Evolutionary conservation across 306 rosid genomes (phyloP).

Genomic region (Parietaria judaica): DNA sequence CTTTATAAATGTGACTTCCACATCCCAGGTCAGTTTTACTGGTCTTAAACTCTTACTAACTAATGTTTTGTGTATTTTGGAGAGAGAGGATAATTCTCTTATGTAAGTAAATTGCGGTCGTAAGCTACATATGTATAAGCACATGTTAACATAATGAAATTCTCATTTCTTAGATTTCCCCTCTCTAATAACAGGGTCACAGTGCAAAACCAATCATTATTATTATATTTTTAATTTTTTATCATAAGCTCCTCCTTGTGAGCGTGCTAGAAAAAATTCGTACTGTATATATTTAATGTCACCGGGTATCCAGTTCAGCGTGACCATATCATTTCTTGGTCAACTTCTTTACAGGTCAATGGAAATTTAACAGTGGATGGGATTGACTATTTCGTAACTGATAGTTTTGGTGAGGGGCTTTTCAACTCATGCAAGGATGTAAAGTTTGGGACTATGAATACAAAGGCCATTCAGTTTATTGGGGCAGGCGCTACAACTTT

Average conservation of each 20-base stretch:
- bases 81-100: slow-evolving; percentile 3
- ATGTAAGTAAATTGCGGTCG: too few species aligned
- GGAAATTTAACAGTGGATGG: slow-evolving; percentile 81
- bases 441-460: slow-evolving; percentile 97
- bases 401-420: slow-evolving; percentile 67
- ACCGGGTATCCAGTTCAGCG: too few species aligned
- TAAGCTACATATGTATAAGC: too few species aligned
- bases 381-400: slow-evolving; percentile 53
- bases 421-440: slow-evolving; percentile 84
- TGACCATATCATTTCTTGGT: not conserved
- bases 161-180: too few species aligned
- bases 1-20: slow-evolving; percentile 78
- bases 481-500: slow-evolving; percentile 81
- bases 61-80: not conserved
- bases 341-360: slow-evolving; percentile 35
- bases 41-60: slow-evolving; percentile 3
- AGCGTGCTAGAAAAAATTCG: too few species aligned
- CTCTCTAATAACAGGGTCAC: too few species aligned
- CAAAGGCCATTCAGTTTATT: slow-evolving; percentile 85
- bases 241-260: too few species aligned
- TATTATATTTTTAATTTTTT: too few species aligned
- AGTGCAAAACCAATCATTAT: too few species aligned
- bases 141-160: too few species aligned
- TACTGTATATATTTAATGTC: too few species aligned
- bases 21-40: slow-evolving; percentile 51